Base-by-base conservation (phyloP, 371 early-diverging fungal genomes). In the Phascolomyces articulosus region DNA sequence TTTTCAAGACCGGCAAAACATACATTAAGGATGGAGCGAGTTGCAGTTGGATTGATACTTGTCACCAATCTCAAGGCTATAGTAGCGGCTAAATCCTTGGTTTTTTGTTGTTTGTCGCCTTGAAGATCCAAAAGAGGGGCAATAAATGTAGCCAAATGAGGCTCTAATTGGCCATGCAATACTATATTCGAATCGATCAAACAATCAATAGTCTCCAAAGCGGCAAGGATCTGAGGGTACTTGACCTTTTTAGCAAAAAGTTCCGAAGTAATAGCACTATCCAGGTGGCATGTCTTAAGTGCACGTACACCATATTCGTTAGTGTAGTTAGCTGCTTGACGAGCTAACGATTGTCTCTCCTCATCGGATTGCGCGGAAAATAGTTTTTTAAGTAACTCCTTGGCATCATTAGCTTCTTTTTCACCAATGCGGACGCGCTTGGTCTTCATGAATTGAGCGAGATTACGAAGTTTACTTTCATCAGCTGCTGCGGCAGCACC, bases 61-160 rank as follows among this genome's bases (percentile, higher is more conserved):
- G 66, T 69, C 63, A 81, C 60, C 27, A 91, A 63, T 28, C 78
- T 78, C 29, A 72, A 78, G 40, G 85, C 85, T 41, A 89, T 86
- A 26, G 67, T 62, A 8, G 78, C 75, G 21, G 67, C 65, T 9
- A 88, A 86, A 31, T 87, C 79, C 64, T 87, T 82, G 47, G 90
- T 86, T 16, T 73, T 70, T 27, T 72, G 66, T 55, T 79, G 79
- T 77, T 92, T 91, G 69, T 92, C 93, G 24, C 90, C 88, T 63
- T 86, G 84, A 38, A 81, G 60, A 61, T 89, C 89, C 58, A 91
- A 74, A 18, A 90, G 62, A 28, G 68, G 72, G 21, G 85, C 74
- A 23, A 89, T 63, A 64, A 86, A 67, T 26, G 76, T 78, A 8
- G 86, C 53, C 58, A 90, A 60, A 70, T 79, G 87, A n/a, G 93